Evolutionary conservation across 192 early-diverging fungal genomes (phyloP), one percentile per base, ranked within the genome.

Genomic region (Mortierella claussenii): DNA sequence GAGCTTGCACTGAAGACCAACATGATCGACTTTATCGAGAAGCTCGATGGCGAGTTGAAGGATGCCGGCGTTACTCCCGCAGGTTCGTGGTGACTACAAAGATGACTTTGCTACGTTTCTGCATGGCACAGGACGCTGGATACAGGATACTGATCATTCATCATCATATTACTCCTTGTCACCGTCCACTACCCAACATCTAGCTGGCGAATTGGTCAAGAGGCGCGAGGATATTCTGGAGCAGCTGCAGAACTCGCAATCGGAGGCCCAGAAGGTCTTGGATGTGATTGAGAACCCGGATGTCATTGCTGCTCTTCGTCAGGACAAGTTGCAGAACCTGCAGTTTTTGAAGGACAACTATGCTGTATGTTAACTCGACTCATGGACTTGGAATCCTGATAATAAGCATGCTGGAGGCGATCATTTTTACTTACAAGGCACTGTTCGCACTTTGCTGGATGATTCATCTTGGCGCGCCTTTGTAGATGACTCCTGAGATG

Each of bases 301-400:
- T 69, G 93, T 97, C 20, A 90, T 94, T 52, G 87, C 89, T 60
- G 86, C 92, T 65, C 86, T 97, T 78, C 95, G 95, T 62, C 92
- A 96, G 82, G 96, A 97, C 82, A 98, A 98, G 85, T 80, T 91
- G 48, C 94, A 94, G 69, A 95, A 97, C 83, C 86, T 95, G 68
- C 86, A 92, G 80, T 93, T 94, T 44, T 81, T 98, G 63, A 87
- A 89, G 68, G 92, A 95, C 36, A 95, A 91, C 78, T 95, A 94
- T 73, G 87, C 83, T 31, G 91, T 93, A 81, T 65, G 82, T 10
- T n/a, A n/a, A n/a, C n/a, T n/a, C n/a, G n/a, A n/a, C n/a, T n/a
- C n/a, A n/a, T n/a, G n/a, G n/a, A n/a, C n/a, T n/a, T n/a, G n/a
- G n/a, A n/a, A n/a, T n/a, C n/a, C n/a, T n/a, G n/a, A n/a, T n/a